Evolutionary conservation across 106 monocot genomes (phyloP).

Genomic region (Allium sativum): DNA sequence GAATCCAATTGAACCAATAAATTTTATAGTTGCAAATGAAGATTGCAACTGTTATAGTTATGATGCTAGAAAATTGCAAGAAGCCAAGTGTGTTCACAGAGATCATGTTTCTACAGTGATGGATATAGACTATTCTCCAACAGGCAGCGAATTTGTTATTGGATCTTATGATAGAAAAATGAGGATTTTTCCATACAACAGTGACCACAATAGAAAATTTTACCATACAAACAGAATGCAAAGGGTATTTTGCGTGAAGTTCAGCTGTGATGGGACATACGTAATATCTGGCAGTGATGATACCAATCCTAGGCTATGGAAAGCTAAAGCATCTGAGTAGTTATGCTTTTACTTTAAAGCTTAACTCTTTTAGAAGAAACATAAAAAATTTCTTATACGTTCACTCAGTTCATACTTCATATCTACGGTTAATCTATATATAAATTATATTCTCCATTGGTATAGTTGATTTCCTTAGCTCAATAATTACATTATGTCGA

Average conservation of each 20-base stretch:
- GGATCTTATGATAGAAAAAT: conserved; percentile 99
- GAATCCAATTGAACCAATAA: conserved; percentile 99
- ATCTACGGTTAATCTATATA: too few relatives aligned
- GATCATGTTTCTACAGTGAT: conserved; percentile 98
- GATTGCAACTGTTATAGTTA: conserved; percentile 91
- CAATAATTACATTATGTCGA: too few relatives aligned
- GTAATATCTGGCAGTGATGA: conserved; percentile 98
- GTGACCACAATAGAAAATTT: conserved; percentile 82
- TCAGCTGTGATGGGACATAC: conserved; percentile 82
- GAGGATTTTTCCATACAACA: conserved; percentile 81
- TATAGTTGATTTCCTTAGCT: too few relatives aligned
- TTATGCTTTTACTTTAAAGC: too few relatives aligned
- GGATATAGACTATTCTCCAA: conserved; percentile 99
- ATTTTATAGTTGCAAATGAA: conserved; percentile 99
- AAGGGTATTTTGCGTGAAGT: conserved; percentile 93
- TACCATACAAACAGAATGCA: conserved; percentile 99
- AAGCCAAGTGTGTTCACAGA: conserved; percentile 88
- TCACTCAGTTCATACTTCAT: too few relatives aligned
- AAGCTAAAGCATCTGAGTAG: conserved; percentile 96
- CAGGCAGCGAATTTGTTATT: conserved; percentile 97
- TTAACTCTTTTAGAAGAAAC: too few relatives aligned
- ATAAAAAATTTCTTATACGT: too few relatives aligned
- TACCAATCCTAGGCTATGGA: conserved; percentile 92
- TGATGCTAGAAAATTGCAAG: conserved; percentile 84
- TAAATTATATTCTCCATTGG: too few relatives aligned